Evolutionary conservation across 2,329 filamentous ascomycete species (phyloP), one percentile per base, ranked within the genome.

Genomic region (Drechslera avenae): DNA sequence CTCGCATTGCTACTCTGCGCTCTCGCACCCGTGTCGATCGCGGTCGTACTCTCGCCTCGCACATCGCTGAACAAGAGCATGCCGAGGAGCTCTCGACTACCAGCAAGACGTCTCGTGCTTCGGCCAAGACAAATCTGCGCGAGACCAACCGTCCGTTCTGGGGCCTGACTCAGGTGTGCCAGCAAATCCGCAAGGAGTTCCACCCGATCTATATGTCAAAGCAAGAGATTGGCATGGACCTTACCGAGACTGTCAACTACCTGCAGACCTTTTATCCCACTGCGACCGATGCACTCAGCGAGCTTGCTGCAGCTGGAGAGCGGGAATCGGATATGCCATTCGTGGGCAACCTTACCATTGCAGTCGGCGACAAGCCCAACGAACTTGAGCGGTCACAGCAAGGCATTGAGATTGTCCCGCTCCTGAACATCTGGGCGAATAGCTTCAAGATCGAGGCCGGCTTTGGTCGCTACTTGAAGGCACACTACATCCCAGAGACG

Each of bases 351-450:
- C 23, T 69, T 3, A 71, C 68, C 1, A 64, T 71, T 9, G 68
- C 67, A 3, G 50, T 69, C 1, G 46, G 55, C 0, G 52, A 58
- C 14, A 61, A 54, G 35, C 17, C 59, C 18, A 55, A 41, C 5
- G 30, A 46, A 1, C 5, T 42, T 0, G 64, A 68, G 49, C 52
- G 47, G 17, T 23, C 28, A 1, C 9, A 13, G 3, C 31, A 47
- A 0, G 67, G 65, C 1, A 49, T 69, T 10, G 62, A 71, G 16
- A 36, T 66, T 3, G 50, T 53, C 12, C 61, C 62, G 2, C 42
- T 70, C 7, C 54, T 71, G 8, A 53, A 66, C 7, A 34, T 66
- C 2, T 71, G 66, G 67, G 66, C 67, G 4, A 70, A 71, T 39
- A 60, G 54, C 10, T 46, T 54, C 35, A 62, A 60, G 39, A 60